phyloP scores from a whole-genome alignment of 2,329 filamentous ascomycete species.

The Curvularia sp. region DNA sequence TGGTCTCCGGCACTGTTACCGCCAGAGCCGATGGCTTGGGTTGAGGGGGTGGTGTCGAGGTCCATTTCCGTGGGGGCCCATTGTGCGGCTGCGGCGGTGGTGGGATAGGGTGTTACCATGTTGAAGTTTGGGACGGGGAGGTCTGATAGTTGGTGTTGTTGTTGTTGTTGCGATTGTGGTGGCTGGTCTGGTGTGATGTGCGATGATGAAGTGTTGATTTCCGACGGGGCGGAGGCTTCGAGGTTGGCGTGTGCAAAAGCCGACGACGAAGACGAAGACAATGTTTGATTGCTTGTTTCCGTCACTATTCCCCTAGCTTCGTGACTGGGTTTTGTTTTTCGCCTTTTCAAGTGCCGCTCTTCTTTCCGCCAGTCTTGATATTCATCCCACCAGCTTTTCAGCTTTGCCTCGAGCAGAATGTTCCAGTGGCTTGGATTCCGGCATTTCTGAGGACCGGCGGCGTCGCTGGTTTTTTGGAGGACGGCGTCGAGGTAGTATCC shows the following conservation, averaged over 20 bases:
- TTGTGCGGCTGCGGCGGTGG: background rate
- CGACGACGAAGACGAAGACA: background rate
- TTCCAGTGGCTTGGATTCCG: constrained; percentile 43
- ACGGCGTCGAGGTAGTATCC: constrained; percentile 41
- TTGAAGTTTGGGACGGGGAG: constrained; percentile 17
- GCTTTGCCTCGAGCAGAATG: constrained; percentile 39
- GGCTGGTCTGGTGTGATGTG: constrained; percentile 5
- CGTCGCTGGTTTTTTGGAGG: constrained; percentile 30
- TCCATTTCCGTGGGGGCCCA: constrained; percentile 16
- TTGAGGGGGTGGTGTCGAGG: constrained; percentile 4
- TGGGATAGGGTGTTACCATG: constrained; percentile 20
- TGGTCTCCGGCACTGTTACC: constrained; percentile 16
- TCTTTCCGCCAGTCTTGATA: constrained; percentile 39
- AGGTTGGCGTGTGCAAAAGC: constrained; percentile 12
- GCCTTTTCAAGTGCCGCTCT: constrained; percentile 35
- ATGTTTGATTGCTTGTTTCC: constrained; percentile 12
- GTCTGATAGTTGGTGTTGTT: constrained; percentile 2
- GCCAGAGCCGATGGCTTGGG: constrained; percentile 8
- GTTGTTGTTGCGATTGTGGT: background rate
- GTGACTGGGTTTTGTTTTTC: constrained; percentile 15
- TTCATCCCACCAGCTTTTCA: constrained; percentile 44
- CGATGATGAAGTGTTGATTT: background rate
- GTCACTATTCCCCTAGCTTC: background rate
- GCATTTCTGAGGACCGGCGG: constrained; percentile 42
- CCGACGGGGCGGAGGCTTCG: background rate